phyloP scores from a whole-genome alignment of 257 asterid species.

The Osmanthus fragrans region DNA sequence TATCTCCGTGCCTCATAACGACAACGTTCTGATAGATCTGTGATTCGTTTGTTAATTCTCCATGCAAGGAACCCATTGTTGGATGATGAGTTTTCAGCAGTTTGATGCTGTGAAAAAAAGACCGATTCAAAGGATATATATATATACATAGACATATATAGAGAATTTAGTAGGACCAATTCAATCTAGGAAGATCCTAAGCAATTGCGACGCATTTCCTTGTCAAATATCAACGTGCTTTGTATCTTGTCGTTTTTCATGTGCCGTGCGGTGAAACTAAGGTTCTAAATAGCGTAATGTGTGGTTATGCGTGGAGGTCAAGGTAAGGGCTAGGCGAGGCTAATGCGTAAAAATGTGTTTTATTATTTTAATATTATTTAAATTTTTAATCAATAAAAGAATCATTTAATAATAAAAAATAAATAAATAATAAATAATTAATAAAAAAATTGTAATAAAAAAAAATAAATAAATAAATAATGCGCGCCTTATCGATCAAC shows the following conservation, averaged over 20 bases:
- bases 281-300: too few species aligned
- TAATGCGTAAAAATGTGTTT: too few species aligned
- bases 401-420: too few species aligned
- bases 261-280: background rate
- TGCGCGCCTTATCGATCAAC: too few species aligned
- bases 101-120: background rate
- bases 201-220: background rate
- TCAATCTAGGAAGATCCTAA: background rate
- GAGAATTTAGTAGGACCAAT: background rate
- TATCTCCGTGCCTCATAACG: constrained; percentile 58
- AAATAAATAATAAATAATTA: too few species aligned
- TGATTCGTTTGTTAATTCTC: background rate
- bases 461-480: too few species aligned
- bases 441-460: too few species aligned
- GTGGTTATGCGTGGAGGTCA: too few species aligned
- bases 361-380: too few species aligned
- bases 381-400: too few species aligned
- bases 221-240: background rate
- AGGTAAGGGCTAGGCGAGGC: too few species aligned
- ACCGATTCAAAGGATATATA: too few species aligned
- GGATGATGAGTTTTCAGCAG: background rate
- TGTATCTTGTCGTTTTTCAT: background rate
- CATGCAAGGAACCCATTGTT: background rate
- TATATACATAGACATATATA: background rate
- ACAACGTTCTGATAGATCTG: constrained; percentile 35